Evolutionary conservation across 345 rosid genomes (phyloP).

Genomic region (Hypericum androsaemum): DNA sequence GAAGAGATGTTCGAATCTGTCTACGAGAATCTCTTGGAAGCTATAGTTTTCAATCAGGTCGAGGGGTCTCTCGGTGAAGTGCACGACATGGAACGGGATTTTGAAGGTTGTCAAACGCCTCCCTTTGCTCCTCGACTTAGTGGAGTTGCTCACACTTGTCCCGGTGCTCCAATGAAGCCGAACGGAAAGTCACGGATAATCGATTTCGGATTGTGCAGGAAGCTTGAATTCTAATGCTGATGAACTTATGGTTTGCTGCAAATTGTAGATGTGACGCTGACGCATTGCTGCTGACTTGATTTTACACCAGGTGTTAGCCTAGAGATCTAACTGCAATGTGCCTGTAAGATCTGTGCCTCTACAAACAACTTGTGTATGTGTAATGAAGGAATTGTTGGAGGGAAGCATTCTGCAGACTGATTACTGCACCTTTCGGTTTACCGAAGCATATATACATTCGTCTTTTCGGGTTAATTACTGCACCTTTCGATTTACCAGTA

Average conservation of each 20-base stretch:
- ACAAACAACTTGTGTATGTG: no score
- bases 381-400: no score
- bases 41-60: constrained; percentile 29
- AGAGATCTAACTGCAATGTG: no score
- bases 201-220: constrained; percentile 40
- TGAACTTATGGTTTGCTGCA: neutral
- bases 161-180: constrained; percentile 47
- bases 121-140: constrained; percentile 20
- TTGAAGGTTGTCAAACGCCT: constrained; percentile 36
- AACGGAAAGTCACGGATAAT: constrained; percentile 27
- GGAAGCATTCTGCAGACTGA: no score
- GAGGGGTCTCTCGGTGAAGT: constrained; percentile 28
- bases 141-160: constrained; percentile 45
- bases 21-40: constrained; percentile 42
- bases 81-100: constrained; percentile 21
- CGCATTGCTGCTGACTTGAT: no score
- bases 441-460: no score
- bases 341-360: no score
- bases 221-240: constrained; percentile 40
- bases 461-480: no score
- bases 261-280: no score
- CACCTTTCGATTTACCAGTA: no score
- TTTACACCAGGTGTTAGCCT: no score
- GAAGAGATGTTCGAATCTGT: constrained; percentile 44
- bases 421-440: no score